Evolutionary conservation across 345 rosid genomes (phyloP).

Genomic region (Carallia pectinifolia): DNA sequence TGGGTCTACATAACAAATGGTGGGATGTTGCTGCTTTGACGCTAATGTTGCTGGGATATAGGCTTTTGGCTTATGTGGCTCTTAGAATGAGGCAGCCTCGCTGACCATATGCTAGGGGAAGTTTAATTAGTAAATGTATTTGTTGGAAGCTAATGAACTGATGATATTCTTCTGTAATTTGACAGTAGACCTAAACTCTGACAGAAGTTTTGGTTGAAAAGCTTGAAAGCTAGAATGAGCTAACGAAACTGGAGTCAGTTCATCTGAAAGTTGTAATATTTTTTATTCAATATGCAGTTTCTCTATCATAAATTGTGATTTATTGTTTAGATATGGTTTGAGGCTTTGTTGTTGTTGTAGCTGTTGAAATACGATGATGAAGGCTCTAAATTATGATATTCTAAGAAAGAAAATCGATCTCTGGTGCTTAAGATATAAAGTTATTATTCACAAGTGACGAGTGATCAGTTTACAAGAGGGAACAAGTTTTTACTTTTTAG

Average conservation of each 20-base stretch:
- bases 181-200: conserved; percentile 5
- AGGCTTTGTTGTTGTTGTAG: no score
- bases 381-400: no score
- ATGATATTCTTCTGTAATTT: neutral
- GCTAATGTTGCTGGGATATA: conserved; percentile 69
- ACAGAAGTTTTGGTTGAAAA: neutral
- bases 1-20: conserved; percentile 46
- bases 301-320: neutral
- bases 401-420: no score
- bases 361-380: no score
- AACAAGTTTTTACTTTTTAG: no score
- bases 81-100: conserved; percentile 47
- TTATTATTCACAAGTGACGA: no score
- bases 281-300: conserved; percentile 6
- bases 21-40: conserved; percentile 65
- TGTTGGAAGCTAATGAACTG: conserved; percentile 4
- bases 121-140: conserved; percentile 11
- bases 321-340: no score
- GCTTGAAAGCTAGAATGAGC: neutral
- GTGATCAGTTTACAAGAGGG: no score
- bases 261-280: conserved; percentile 1
- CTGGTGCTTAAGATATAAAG: no score
- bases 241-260: conserved; percentile 16
- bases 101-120: conserved; percentile 18
- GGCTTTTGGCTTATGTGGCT: conserved; percentile 74